A percentile compares a stretch with the other conserved stretches of the same genome.
These are phyloP conservation scores for Inga laurina DNA, from an alignment of 306 rosid genomes.

Conservation along the genomic window DNA sequence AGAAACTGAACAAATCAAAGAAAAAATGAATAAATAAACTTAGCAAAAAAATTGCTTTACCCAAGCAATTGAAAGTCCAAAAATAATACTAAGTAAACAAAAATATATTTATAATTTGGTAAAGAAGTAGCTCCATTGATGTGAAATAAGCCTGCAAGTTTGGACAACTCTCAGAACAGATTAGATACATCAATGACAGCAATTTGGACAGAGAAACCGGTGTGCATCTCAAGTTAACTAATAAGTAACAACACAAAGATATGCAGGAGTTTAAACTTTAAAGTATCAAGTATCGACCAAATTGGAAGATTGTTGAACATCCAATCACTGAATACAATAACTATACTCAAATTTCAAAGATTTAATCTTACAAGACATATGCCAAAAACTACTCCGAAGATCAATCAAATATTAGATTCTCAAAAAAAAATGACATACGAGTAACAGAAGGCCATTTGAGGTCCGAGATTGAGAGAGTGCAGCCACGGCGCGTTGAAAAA, in stretches of 20 bases:
- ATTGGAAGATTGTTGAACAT: background rate
- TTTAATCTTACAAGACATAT: background rate
- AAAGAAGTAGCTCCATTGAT: background rate
- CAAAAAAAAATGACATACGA: constrained; percentile 44
- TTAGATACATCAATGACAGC: background rate
- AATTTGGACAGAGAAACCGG: background rate
- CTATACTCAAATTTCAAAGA: background rate
- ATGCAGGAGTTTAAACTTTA: background rate
- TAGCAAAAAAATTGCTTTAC: background rate
- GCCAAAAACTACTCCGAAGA: background rate
- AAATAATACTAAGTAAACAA: background rate
- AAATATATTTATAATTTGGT: background rate
- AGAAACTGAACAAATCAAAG: background rate
- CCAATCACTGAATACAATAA: background rate
- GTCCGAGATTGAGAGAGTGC: constrained; percentile 81
- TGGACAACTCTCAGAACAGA: background rate
- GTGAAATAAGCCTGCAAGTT: background rate
- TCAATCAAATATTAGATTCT: background rate
- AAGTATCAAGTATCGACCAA: background rate
- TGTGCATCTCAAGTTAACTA: background rate
- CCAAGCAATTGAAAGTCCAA: background rate
- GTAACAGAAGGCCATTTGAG: constrained; percentile 84
- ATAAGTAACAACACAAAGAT: background rate
- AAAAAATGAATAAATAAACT: background rate
- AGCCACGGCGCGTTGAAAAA: constrained; percentile 84